These are phyloP conservation scores for Corynespora cassiicola DNA, from an alignment of 2,329 filamentous ascomycete genomes.

Conservation along the genomic window DNA sequence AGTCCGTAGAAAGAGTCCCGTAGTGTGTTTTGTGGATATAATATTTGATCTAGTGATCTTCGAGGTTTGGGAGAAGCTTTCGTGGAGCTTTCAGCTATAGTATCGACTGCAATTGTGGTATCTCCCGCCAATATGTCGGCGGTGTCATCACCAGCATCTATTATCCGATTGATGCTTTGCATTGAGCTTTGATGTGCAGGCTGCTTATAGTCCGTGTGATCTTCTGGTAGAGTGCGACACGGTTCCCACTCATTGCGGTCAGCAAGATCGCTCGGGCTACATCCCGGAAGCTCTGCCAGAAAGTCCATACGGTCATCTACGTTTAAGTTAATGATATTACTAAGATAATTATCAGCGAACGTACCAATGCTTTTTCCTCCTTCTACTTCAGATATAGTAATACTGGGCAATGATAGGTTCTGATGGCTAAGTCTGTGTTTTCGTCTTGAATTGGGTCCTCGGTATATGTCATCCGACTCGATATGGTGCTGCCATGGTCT, in stretches of 20 bases:
- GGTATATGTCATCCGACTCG: constrained; percentile 16
- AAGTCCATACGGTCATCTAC: constrained; percentile 22
- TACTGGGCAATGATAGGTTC: constrained; percentile 28
- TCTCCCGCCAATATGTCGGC: not conserved
- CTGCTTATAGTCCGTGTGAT: constrained; percentile 1
- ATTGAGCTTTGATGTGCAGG: no score
- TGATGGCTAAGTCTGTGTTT: constrained; percentile 24
- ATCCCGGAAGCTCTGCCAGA: constrained; percentile 34
- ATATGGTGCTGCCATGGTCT: constrained; percentile 26
- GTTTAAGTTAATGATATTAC: constrained; percentile 7
- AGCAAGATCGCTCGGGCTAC: constrained; percentile 29
- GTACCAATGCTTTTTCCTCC: constrained; percentile 21
- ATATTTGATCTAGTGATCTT: constrained; percentile 9
- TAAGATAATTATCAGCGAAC: not conserved
- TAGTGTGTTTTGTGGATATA: constrained; percentile 1
- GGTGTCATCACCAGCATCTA: not conserved
- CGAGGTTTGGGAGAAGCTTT: not conserved
- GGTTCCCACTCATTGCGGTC: constrained; percentile 16
- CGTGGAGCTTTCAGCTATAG: not conserved
- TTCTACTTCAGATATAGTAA: constrained; percentile 22
- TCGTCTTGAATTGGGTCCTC: constrained; percentile 32
- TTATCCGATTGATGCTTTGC: constrained; percentile 3
- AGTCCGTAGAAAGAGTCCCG: constrained; percentile 1
- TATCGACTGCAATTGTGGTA: not conserved
- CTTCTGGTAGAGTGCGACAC: constrained; percentile 7